Evolutionary conservation across 2,329 filamentous ascomycete genomes (phyloP), one percentile per base, ranked within the genome.

Genomic region (Fonsecaea monophora): DNA sequence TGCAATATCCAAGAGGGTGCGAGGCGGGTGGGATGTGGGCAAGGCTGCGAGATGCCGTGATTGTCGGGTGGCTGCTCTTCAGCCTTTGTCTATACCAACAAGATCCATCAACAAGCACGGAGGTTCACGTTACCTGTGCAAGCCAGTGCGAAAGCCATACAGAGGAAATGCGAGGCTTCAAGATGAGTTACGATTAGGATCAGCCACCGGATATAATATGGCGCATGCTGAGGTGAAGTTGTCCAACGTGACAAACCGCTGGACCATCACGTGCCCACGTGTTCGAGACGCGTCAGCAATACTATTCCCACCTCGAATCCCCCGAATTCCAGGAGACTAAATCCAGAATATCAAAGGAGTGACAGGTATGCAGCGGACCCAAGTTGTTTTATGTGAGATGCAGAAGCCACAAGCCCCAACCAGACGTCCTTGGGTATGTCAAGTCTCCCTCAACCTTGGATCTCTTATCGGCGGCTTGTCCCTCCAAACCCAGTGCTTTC

Each of bases 401-500:
- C 15, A 45, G 15, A 45, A 3, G 18, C 42, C 13, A 4, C 42
- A 3, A 45, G 42, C 15, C 1, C 2, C 6, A 7, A 3, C 6
- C 25, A 32, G 7, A 32, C 8, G 25, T 50, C 25, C 2, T 10
- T 21, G 40, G 7, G 40, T 6, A 42, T 9, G 38, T 34, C 32
- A 34, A 32, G 15, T 50, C 30, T 37, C 30, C 48, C 73, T 25
- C 21, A 9, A 50, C 45, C n/a, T 9, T 9, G 4, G 1, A n/a
- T 25, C 2, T 25, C 18, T 70, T 68, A 81, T 58, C 80, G 75
- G 55, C 80, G 75, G 53, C 75, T 77, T 2, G 81, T 82, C 13
- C 80, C 81, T 30, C 81, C 81, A 74, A 83, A 82, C 1, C 81
- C 81, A 38, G 80, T 82, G 62, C 79, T 81, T 56, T 74, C 73